Percentiles rank a stretch among this genome's conserved stretches.
phyloP scores from a whole-genome alignment of 257 asterid species.

The Solanum neorickii region DNA sequence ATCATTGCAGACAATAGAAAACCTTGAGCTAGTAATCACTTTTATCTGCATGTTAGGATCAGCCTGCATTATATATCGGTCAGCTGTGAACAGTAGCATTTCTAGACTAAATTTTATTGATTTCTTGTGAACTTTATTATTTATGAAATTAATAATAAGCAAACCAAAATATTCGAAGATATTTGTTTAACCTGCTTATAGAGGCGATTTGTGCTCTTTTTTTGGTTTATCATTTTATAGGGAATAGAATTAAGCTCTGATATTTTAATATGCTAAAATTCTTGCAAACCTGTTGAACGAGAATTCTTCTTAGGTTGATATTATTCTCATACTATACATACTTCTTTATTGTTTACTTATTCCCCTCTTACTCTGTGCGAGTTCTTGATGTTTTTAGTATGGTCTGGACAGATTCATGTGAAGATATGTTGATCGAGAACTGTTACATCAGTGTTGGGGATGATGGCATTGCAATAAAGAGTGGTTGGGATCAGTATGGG shows the following conservation, averaged over 20 bases:
- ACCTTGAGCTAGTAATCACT: neutral
- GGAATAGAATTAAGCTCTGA: neutral
- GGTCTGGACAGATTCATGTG: conserved; percentile 69
- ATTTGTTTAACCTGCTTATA: neutral
- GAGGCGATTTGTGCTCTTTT: neutral
- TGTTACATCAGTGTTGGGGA: conserved; percentile 96
- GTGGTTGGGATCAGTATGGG: conserved; percentile 99
- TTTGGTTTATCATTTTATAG: neutral
- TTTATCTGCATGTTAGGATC: neutral
- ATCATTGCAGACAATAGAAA: neutral
- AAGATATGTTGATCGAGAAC: conserved; percentile 88
- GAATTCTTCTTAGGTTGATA: neutral
- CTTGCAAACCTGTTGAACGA: neutral
- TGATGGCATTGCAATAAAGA: conserved; percentile 89
- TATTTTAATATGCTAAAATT: neutral
- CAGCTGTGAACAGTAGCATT: neutral
- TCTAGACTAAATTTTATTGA: neutral
- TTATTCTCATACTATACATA: neutral
- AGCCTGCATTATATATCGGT: neutral
- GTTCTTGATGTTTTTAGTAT: neutral
- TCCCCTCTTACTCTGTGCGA: neutral
- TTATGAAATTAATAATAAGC: neutral
- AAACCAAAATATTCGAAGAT: neutral
- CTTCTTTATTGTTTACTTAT: neutral
- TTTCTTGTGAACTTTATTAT: neutral